Evolutionary conservation across 805 yeast genomes (phyloP), one percentile per base, ranked within the genome.

Genomic region (Cyberlindnera samutprakarnensis): DNA sequence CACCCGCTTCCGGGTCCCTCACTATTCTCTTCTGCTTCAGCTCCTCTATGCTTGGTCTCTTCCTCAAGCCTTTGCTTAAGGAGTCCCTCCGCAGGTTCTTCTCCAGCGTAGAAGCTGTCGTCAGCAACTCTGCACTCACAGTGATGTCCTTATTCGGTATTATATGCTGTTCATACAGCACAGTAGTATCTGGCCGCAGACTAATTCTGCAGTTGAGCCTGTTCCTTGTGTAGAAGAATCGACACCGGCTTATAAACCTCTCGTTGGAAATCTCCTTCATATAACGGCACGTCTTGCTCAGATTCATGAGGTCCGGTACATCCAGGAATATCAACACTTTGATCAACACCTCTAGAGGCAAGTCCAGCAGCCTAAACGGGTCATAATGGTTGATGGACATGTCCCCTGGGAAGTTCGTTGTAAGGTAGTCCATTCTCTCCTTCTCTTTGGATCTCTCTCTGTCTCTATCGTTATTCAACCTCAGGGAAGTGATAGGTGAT

Each of bases 291-390:
- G 49, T 38, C 22, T 30, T 25, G 2, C 42, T 30, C 12, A 47
- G 15, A 6, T 31, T 35, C 7, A 31, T 24, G 25, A 47, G 29
- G 27, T 47, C 53, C 2, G 53, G 53, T 12, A 36, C 43, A 25
- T 47, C 53, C 1, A 47, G 35, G 17, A 47, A 47, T 13, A 46
- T 38, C 13, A 44, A 23, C 8, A 44, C 36, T 19, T 46, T 46
- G 34, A 42, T 33, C n/a, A 47, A 32, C 4, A 47, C 25, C 31
- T 47, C 53, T 20, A 47, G 25, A 6, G 53, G 53, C 12, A 47
- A 30, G 14, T 47, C 48, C n/a, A 43, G 17, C n/a, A 47, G 28
- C 23, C 44, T 32, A 31, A 47, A 47, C 3, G 38, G 33, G 3
- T 36, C 48, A 4, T 35, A 27, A 31, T 42, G 43, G 14, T 32